Base-by-base conservation (phyloP, 2,329 filamentous ascomycete species). In the Hortaea werneckii region DNA sequence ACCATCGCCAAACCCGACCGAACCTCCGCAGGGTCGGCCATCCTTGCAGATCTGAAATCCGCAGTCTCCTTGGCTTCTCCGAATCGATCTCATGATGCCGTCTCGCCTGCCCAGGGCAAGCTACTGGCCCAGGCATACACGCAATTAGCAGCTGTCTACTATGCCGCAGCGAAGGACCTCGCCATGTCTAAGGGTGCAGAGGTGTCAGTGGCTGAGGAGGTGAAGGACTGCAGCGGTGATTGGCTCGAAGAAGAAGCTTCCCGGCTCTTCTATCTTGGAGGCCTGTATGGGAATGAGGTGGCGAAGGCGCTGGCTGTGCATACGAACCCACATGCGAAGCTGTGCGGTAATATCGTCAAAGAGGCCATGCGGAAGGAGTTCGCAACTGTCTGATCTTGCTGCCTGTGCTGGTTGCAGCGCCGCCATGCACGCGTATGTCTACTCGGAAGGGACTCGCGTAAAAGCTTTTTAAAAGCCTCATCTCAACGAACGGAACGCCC, bases 111-210 rank as follows among this genome's bases (percentile, higher is more conserved):
- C 43, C 76, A 79, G 29, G 79, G 78, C 8, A 80, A 76, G 47
- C 81, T 83, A 0, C 66, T 90, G 6, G 78, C 81, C 1, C 78
- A 81, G 53, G 80, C 83, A 4, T 78, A 85, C 55, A 87, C 83
- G 0, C 85, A 89, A 61, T 63, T 67, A 0, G 65, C 64, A 1
- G 66, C 67, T 11, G 34, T 61, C 40, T 56, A 54, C 43, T 50
- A 54, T 37, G 49, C 50, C 28, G 55, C 56, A 35, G 51, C 48
- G 2, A 54, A 55, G 44, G 57, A 58, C 40, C 38, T 58, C 6
- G 51, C 46, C 5, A 29, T 28, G 7, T 9, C 40, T 6, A 29
- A 7, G 20, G 8, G 9, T 3, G 40, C 28, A 9, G 40, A 29
- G 40, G 40, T 41, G 20, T 8, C 12, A 11, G 41, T 32, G 29